Conservation (phyloP, 306 rosid genomes). For the Spatholobus suberectus region DNA sequence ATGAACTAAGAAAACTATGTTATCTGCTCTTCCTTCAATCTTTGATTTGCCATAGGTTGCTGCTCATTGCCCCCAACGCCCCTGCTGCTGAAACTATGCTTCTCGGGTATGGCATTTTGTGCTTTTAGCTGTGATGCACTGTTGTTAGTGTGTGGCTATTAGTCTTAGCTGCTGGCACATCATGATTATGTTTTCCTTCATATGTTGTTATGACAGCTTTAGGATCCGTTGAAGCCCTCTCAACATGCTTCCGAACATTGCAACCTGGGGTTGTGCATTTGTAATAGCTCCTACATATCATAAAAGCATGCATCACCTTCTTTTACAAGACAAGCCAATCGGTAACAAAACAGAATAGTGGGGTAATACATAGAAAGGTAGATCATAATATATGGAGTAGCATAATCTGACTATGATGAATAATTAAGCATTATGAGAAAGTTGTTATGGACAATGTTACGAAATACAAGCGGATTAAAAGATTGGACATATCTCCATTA, state of each 20-base stretch:
- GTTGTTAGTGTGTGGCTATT: slow-evolving; percentile 63
- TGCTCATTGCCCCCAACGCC: slow-evolving; percentile 48
- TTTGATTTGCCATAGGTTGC: slow-evolving; percentile 51
- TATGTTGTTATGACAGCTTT: slow-evolving; percentile 55
- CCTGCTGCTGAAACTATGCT: slow-evolving; percentile 35
- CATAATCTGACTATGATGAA: not conserved
- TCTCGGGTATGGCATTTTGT: slow-evolving; percentile 42
- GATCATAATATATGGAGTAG: not conserved
- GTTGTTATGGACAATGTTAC: not conserved
- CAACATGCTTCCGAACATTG: slow-evolving; percentile 76
- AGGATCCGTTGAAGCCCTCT: slow-evolving; percentile 31
- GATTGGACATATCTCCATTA: not conserved
- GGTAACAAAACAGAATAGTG: not conserved
- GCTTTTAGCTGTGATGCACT: slow-evolving; percentile 46
- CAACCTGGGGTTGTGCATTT: slow-evolving; percentile 74
- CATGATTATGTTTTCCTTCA: slow-evolving; percentile 80
- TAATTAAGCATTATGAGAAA: not conserved
- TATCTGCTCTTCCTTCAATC: slow-evolving; percentile 68
- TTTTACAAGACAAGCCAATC: not conserved
- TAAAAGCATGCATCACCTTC: slow-evolving; percentile 25
- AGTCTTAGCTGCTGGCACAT: slow-evolving; percentile 68
- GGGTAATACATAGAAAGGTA: not conserved
- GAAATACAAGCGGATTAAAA: not conserved
- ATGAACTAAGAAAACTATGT: slow-evolving; percentile 10
- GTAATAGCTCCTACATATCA: slow-evolving; percentile 71